phyloP scores from a whole-genome alignment of 805 yeast species.

The Saturnispora diversa region DNA sequence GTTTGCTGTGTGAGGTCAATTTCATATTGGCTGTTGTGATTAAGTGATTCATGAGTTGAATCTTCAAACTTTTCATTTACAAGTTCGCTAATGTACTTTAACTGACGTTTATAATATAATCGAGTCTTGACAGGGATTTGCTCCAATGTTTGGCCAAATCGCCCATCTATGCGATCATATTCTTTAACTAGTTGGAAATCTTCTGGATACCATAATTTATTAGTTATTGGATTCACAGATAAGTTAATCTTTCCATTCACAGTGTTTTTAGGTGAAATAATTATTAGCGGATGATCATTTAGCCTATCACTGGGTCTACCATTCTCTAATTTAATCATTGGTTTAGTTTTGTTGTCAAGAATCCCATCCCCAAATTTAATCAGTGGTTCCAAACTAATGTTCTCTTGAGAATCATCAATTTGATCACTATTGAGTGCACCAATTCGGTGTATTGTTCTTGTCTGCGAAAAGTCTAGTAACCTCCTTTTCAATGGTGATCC shows the following conservation, averaged over 20 bases:
- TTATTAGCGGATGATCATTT: too few species aligned
- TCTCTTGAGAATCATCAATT: not conserved
- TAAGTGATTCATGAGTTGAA: too few species aligned
- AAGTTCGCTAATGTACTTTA: slow-evolving; percentile 17
- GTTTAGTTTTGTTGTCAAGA: not conserved
- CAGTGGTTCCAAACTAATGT: not conserved
- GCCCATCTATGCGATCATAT: slow-evolving; percentile 7
- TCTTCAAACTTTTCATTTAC: slow-evolving; percentile 20
- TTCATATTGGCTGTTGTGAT: too few species aligned
- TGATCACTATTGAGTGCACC: not conserved
- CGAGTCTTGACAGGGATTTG: slow-evolving; percentile 13
- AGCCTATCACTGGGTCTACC: too few species aligned
- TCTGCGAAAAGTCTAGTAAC: not conserved
- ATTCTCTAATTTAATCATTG: not conserved
- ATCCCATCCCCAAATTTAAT: not conserved
- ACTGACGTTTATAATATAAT: slow-evolving; percentile 20
- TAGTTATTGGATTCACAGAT: slow-evolving; percentile 22
- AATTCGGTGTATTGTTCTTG: too few species aligned
- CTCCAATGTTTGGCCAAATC: slow-evolving; percentile 4
- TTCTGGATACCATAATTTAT: slow-evolving; percentile 30
- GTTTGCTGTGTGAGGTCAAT: not conserved
- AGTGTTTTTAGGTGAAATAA: too few species aligned
- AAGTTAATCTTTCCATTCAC: slow-evolving; percentile 17
- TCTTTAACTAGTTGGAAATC: slow-evolving; percentile 30
- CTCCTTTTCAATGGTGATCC: slow-evolving; percentile 2